A percentile compares a stretch with the other conserved stretches of the same genome.
These are phyloP conservation scores for Fusarium sp. DNA, from an alignment of 2,329 filamentous ascomycete genomes.

Conservation along the genomic window DNA sequence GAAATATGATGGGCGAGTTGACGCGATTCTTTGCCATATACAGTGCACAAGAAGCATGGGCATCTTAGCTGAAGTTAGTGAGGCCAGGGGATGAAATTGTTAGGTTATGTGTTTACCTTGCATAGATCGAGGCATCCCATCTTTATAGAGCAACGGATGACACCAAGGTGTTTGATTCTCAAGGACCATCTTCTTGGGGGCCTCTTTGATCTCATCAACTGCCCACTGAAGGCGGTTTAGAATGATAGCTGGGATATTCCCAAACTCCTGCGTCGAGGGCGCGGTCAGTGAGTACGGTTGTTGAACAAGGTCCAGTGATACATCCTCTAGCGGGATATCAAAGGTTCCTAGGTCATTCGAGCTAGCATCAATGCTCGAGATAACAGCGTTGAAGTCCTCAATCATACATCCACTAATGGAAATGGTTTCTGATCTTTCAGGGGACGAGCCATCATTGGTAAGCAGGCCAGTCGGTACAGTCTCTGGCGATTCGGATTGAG, in stretches of 20 bases:
- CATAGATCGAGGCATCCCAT: conserved; percentile 64
- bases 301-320: conserved; percentile 39
- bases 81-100: background rate
- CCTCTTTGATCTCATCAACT: conserved; percentile 65
- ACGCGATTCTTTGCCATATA: conserved; percentile 63
- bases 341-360: conserved; percentile 25
- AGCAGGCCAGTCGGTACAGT: conserved; percentile 24
- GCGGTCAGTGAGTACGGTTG: conserved; percentile 43
- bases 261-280: conserved; percentile 43
- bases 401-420: conserved; percentile 3
- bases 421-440: conserved; percentile 5
- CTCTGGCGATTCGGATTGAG: conserved; percentile 11
- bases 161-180: conserved; percentile 66
- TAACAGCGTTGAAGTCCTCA: conserved; percentile 36
- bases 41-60: conserved; percentile 65
- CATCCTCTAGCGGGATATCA: conserved; percentile 33
- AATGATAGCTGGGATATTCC: conserved; percentile 46
- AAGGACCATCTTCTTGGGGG: conserved; percentile 62
- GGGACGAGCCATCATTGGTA: conserved; percentile 16
- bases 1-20: conserved; percentile 64
- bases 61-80: conserved; percentile 56
- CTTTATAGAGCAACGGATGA: conserved; percentile 64
- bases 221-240: conserved; percentile 56
- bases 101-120: conserved; percentile 57
- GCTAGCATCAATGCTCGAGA: conserved; percentile 33